Base-by-base conservation (phyloP, 371 early-diverging fungal genomes). In the Enterocytospora artemiae region DNA sequence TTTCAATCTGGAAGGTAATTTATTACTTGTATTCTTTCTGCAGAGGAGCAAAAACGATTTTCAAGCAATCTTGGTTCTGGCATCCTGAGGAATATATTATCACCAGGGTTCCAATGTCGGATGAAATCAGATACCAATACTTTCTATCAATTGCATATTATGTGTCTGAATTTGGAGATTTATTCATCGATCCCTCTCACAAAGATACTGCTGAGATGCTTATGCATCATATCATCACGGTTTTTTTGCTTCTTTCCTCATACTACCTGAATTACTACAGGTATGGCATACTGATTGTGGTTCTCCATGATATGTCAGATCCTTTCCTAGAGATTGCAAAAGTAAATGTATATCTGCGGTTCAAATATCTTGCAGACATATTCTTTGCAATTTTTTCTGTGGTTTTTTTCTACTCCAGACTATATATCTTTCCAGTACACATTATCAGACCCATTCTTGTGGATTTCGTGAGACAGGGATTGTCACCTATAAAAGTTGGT, bases 301-400 rank as follows among this genome's bases (percentile, higher is more conserved):
- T 78, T 9, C 55, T 84, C 41, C 85, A 84, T 61, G 83, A 83
- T 62, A 30, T 76, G 39, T 61, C 79, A 31, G 84, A 84, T 76
- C 83, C 84, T 4, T 72, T 81, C 69, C 77, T 84, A 78, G 84
- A 84, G 65, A 55, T 78, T 18, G 82, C 82, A n/a, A 84, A 84
- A 61, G 54, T 80, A 31, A 45, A 48, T 37, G 63, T 80, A 44
- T 83, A 84, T 64, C 5, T 76, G 14, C 73, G 76, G 4, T 48
- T 67, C 1, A 54, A 71, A 27, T 49, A 16, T 22, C 20, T 67
- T 1, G 83, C 83, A 1, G 77, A 82, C 60, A 63, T 59, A 41
- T 44, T 80, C 30, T 83, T 84, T 65, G 72, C 67, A 5, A 32
- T 73, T 3, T 84, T 83, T 73, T 75, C 83, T 0, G 24, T 73